A percentile compares a stretch with the other conserved stretches of the same genome.
phyloP scores from a whole-genome alignment of 805 yeast genomes.

The Saturnispora galanensis region DNA sequence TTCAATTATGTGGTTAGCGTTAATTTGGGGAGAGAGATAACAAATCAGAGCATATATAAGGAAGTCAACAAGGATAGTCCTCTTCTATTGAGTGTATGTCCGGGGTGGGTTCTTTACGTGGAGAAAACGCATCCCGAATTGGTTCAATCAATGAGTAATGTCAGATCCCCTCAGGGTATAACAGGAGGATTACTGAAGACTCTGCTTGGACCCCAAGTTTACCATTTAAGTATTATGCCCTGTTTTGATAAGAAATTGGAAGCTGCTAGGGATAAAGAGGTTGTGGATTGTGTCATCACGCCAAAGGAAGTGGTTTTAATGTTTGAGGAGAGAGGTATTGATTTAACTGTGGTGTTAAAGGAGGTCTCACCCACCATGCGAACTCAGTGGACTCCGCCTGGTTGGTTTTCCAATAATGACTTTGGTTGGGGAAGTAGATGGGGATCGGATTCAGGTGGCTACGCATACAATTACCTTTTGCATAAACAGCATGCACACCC shows the following conservation, averaged over 20 bases:
- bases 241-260: constrained; percentile 95
- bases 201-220: constrained; percentile 37
- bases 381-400: constrained; percentile 35
- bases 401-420: constrained; percentile 45
- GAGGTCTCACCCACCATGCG: constrained; percentile 13
- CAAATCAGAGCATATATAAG: constrained; percentile 41
- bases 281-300: constrained; percentile 92
- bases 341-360: constrained; percentile 23
- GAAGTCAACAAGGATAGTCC: constrained; percentile 35
- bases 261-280: constrained; percentile 59
- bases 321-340: constrained; percentile 42
- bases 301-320: constrained; percentile 62
- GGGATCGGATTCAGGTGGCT: constrained; percentile 89
- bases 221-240: constrained; percentile 88
- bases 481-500: constrained; percentile 11
- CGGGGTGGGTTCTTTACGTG: constrained; percentile 94
- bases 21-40: constrained; percentile 65
- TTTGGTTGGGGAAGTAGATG: constrained; percentile 58
- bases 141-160: constrained; percentile 56
- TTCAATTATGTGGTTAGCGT: constrained; percentile 75
- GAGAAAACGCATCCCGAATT: constrained; percentile 92
- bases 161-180: constrained; percentile 88
- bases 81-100: constrained; percentile 66
- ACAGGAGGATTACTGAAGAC: constrained; percentile 72
- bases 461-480: constrained; percentile 57